Evolutionary conservation across 768 basidiomycete species (phyloP).

Genomic region (Psilocybe sp.): DNA sequence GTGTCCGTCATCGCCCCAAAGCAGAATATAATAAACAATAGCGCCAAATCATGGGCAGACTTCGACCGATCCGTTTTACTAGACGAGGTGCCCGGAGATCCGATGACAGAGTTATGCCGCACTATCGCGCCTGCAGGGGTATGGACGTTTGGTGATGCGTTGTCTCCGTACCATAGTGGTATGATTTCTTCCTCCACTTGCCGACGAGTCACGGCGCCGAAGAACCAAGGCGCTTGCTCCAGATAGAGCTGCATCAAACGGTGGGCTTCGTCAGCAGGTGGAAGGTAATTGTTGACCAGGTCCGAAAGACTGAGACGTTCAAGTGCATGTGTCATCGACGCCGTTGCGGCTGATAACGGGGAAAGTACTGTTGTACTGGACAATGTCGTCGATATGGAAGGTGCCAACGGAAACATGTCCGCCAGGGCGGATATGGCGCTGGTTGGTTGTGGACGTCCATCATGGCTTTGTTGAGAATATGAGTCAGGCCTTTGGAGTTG

Average conservation of each 20-base stretch:
- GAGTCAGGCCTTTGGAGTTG: too few species aligned
- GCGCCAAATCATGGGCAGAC: constrained; percentile 55
- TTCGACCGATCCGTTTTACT: constrained; percentile 3
- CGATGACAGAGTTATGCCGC: too few species aligned
- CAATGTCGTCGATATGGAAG: too few species aligned
- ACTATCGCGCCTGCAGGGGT: not conserved
- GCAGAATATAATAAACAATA: constrained; percentile 61
- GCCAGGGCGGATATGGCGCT: too few species aligned
- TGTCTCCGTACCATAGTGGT: constrained; percentile 65
- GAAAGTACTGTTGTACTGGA: not conserved
- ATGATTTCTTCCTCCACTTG: constrained; percentile 66
- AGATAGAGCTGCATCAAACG: constrained; percentile 68
- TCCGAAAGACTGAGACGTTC: constrained; percentile 13
- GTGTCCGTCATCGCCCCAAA: constrained; percentile 61
- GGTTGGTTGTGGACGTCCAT: too few species aligned
- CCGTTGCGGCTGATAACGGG: not conserved
- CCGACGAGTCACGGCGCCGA: constrained; percentile 61
- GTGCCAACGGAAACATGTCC: too few species aligned
- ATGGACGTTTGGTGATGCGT: constrained; percentile 16
- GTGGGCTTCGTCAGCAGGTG: constrained; percentile 54
- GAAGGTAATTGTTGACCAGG: constrained; percentile 41
- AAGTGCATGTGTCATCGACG: not conserved
- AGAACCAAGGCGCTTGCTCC: constrained; percentile 80
- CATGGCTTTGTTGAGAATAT: too few species aligned
- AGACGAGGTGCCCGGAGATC: too few species aligned